Percentiles rank a stretch among this genome's conserved stretches.
These are phyloP conservation scores for Teratosphaeria pseudoeucalypti DNA, from an alignment of 2,329 filamentous ascomycete genomes.

Conservation along the genomic window DNA sequence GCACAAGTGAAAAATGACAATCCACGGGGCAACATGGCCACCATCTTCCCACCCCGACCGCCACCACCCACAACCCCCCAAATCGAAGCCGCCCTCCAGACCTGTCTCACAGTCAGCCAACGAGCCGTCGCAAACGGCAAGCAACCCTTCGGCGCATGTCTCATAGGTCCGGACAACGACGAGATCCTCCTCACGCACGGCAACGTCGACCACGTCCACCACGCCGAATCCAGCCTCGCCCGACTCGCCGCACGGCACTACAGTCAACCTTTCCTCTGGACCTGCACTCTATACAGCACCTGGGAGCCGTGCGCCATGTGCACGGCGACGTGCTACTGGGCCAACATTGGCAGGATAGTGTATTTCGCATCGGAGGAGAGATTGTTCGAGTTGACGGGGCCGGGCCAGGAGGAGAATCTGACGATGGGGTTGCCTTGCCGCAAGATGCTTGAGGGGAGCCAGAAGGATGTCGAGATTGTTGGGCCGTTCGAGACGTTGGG, in stretches of 20 bases:
- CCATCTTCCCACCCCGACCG: conserved; percentile 26
- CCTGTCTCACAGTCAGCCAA: conserved; percentile 34
- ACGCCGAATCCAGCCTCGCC: conserved; percentile 42
- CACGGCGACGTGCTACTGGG: conserved; percentile 40
- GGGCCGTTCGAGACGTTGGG: conserved; percentile 39
- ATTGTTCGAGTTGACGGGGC: conserved; percentile 36
- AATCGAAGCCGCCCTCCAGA: conserved; percentile 30
- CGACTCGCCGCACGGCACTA: conserved; percentile 41
- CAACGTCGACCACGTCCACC: conserved; percentile 44
- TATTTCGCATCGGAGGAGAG: conserved; percentile 42
- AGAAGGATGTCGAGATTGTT: conserved; percentile 41
- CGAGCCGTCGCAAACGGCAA: conserved; percentile 37
- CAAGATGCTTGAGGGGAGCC: conserved; percentile 37
- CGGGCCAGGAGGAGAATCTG: conserved; percentile 42
- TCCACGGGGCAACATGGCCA: neutral
- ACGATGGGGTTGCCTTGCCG: conserved; percentile 42
- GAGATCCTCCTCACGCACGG: conserved; percentile 40
- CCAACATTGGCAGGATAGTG: conserved; percentile 43
- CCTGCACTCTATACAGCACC: conserved; percentile 42
- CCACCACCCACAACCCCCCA: conserved; percentile 28
- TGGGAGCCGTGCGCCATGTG: conserved; percentile 50
- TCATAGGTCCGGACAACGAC: conserved; percentile 41
- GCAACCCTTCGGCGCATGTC: conserved; percentile 40
- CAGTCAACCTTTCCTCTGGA: conserved; percentile 38
- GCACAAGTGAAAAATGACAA: neutral